Conservation (phyloP, 1,139 yeast species). For the Debaryomycetaceae sp. region DNA sequence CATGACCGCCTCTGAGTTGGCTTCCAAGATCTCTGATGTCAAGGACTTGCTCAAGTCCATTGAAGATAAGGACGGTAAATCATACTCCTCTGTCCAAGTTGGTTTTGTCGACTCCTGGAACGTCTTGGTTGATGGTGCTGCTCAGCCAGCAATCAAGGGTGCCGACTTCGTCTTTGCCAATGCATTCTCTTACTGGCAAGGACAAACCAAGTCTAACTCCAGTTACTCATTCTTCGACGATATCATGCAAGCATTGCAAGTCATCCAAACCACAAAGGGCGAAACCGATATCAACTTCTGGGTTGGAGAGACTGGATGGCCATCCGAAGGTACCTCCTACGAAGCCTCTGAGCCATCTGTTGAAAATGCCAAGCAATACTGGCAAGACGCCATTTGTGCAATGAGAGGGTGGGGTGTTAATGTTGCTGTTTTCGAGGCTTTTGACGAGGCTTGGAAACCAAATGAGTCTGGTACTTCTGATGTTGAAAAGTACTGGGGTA, state of each 20-base stretch:
- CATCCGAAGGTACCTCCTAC: constrained; percentile 78
- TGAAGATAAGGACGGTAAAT: constrained; percentile 76
- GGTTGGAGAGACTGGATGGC: constrained; percentile 99
- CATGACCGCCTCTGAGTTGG: constrained; percentile 65
- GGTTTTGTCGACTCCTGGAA: constrained; percentile 98
- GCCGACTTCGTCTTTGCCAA: constrained; percentile 86
- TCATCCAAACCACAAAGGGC: constrained; percentile 81
- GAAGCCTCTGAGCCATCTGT: constrained; percentile 64
- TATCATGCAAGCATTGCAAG: constrained; percentile 92
- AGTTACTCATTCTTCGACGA: constrained; percentile 91
- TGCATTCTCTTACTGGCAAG: constrained; percentile 99
- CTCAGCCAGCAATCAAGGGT: constrained; percentile 67
- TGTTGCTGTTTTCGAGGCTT: constrained; percentile 89
- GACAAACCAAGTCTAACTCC: constrained; percentile 77
- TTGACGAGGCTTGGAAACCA: constrained; percentile 96
- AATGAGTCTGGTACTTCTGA: constrained; percentile 78
- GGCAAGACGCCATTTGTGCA: constrained; percentile 87
- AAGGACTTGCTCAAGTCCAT: constrained; percentile 55
- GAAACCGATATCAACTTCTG: constrained; percentile 80
- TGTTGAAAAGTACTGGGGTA: constrained; percentile 95
- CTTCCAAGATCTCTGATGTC: constrained; percentile 57
- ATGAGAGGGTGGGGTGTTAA: constrained; percentile 94
- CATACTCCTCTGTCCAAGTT: constrained; percentile 68
- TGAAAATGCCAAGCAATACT: constrained; percentile 71
- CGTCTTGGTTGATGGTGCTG: constrained; percentile 74